Evolutionary conservation across 345 rosid species (phyloP).

Genomic region (Brassica napus): DNA sequence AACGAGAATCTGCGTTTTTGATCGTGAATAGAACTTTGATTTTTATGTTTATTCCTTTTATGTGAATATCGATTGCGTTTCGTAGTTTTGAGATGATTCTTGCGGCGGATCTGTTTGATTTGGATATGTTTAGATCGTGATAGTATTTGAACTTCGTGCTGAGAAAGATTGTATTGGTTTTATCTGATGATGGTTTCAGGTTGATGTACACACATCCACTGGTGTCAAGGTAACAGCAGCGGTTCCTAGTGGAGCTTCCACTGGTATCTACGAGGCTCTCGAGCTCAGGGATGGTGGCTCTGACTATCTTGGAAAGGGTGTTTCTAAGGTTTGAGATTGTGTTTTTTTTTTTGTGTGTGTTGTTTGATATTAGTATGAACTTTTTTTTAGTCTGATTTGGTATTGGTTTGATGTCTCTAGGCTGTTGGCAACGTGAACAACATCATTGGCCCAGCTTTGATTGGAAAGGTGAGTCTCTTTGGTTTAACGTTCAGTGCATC

Average conservation of each 20-base stretch:
- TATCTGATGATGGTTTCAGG: slow-evolving; percentile 41
- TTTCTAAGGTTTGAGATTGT: slow-evolving; percentile 56
- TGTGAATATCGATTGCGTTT: neutral
- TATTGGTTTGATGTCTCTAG: slow-evolving; percentile 35
- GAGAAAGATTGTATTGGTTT: neutral
- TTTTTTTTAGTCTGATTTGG: neutral
- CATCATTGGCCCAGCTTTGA: slow-evolving; percentile 82
- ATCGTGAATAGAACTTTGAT: neutral
- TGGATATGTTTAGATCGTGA: neutral
- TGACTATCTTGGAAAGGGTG: slow-evolving; percentile 97
- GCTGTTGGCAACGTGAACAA: slow-evolving; percentile 81
- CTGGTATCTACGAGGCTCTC: slow-evolving; percentile 97
- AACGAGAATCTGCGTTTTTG: neutral
- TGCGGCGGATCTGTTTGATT: slow-evolving; percentile 11
- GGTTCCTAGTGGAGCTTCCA: slow-evolving; percentile 98
- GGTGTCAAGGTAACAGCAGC: slow-evolving; percentile 73
- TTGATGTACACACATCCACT: slow-evolving; percentile 58
- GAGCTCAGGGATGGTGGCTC: slow-evolving; percentile 97
- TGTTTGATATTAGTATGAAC: neutral
- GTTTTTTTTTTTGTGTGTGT: neutral
- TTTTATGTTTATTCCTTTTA: neutral
- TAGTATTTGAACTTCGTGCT: neutral
- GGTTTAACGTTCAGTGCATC: too few relatives aligned
- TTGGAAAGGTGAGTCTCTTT: slow-evolving; percentile 67
- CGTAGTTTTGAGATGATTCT: neutral